Base-by-base conservation (phyloP, 306 rosid species). In the Astragalus glycyphyllos region DNA sequence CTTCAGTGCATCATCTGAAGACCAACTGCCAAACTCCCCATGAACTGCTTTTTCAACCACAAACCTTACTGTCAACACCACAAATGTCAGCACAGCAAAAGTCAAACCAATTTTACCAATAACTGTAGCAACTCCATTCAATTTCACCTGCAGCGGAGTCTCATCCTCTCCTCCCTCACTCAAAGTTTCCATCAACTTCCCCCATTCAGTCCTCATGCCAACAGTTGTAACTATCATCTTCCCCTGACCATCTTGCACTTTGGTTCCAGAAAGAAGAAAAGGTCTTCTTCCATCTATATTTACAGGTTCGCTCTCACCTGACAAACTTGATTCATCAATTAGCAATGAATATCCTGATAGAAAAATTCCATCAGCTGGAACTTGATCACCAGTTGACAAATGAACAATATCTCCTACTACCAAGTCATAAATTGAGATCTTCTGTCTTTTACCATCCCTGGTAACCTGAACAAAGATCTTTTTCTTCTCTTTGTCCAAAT, bases 151-250 rank as follows among this genome's bases (percentile, higher is more conserved):
- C 77, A 92, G 79, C n/a, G 98, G 98, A 51, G 98, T 92, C 86
- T 92, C 98, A 42, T 92, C 96, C 49, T 89, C 96, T 75, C 98
- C 98, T 54, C 96, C 98, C 72, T 92, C 98, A 8, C 47, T 89
- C 35, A 92, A 75, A 49, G 98, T 89, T 79, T 87, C 96, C 98
- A 92, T 92, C 85, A 92, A 73, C 80, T 88, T 92, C 42, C 98
- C 98, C 98, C 98, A 92, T 82, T 92, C 98, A 14, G 98, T 92
- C 75, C 86, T 89, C 98, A 92, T 92, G 40, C 98, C 98, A 81
- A 92, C 96, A 55, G 95, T 62, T 67, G 96, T 90, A 60, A 89
- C 96, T 74, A 92, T 64, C 98, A 92, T 92, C 80, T 85, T 92
- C 41, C 88, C 96, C 31, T 92, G 87, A 47, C 98, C 98, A 71